Conservation (phyloP, 176 grass and related monocot species). For the Coix lacrymajobi region DNA sequence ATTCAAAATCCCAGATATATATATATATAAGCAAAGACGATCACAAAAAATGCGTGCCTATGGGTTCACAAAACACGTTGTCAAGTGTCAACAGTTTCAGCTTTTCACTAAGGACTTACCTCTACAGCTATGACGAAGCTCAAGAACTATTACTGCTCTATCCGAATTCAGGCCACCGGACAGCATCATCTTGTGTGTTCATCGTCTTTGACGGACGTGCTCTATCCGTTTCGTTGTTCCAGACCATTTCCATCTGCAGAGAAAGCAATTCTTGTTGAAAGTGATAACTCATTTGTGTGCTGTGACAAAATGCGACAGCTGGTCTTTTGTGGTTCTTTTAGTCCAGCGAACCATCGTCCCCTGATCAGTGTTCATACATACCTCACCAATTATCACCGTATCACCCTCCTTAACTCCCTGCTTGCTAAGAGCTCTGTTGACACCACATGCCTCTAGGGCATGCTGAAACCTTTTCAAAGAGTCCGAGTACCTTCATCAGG, state of each 20-base stretch:
- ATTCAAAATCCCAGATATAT: background rate
- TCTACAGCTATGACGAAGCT: background rate
- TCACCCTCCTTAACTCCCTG: slow-evolving; percentile 90
- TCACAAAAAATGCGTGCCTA: background rate
- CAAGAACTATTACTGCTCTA: slow-evolving; percentile 1
- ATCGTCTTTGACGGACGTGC: background rate
- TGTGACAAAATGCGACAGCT: background rate
- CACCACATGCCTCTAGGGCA: slow-evolving; percentile 85
- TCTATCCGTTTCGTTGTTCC: slow-evolving; percentile 34
- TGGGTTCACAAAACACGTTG: background rate
- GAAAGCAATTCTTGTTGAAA: background rate
- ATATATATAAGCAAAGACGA: background rate
- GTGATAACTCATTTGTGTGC: background rate
- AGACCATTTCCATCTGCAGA: slow-evolving; percentile 47
- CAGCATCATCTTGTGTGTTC: slow-evolving; percentile 29
- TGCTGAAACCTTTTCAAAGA: slow-evolving; percentile 84
- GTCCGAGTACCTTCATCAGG: slow-evolving; percentile 68
- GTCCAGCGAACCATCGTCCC: background rate
- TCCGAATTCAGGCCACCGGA: slow-evolving; percentile 48
- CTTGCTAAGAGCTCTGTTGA: slow-evolving; percentile 74
- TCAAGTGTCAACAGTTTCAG: background rate
- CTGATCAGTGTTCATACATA: slow-evolving; percentile 29
- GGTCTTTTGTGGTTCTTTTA: background rate
- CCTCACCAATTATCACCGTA: slow-evolving; percentile 74
- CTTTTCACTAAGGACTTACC: background rate